phyloP scores from a whole-genome alignment of 805 yeast species.

The Wickerhamiella nectarea region DNA sequence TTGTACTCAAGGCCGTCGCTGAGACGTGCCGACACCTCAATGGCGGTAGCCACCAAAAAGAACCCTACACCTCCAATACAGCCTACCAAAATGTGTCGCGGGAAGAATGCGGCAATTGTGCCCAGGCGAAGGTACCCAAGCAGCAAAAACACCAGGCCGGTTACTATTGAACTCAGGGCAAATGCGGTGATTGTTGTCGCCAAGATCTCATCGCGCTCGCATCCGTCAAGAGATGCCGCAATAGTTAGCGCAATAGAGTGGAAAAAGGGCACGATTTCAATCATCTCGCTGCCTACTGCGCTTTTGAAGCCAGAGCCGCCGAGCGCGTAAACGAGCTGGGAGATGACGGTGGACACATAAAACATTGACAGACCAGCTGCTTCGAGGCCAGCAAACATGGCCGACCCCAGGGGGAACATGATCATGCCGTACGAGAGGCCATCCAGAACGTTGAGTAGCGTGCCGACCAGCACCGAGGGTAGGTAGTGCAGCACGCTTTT shows the following conservation, averaged over 20 bases:
- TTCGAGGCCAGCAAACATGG: conserved; percentile 62
- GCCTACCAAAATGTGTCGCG: conserved; percentile 89
- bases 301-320: conserved; percentile 85
- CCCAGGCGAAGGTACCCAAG: conserved; percentile 76
- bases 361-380: conserved; percentile 90
- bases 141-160: conserved; percentile 66
- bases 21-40: conserved; percentile 77
- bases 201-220: conserved; percentile 36
- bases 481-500: conserved; percentile 25
- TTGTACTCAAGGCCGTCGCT: conserved; percentile 62
- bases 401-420: conserved; percentile 79
- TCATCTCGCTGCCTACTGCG: conserved; percentile 97
- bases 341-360: conserved; percentile 78
- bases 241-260: conserved; percentile 84
- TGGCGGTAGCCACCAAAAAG: conserved; percentile 76
- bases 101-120: conserved; percentile 83
- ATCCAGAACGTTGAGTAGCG: conserved; percentile 74
- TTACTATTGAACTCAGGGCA: conserved; percentile 68
- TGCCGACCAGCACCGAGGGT: conserved; percentile 80
- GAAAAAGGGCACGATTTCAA: conserved; percentile 96
- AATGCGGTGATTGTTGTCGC: conserved; percentile 82
- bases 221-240: conserved; percentile 39
- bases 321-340: conserved; percentile 74
- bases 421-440: conserved; percentile 97
- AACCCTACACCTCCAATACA: conserved; percentile 98